Percentiles rank a stretch among this genome's conserved stretches.
Evolutionary conservation across 768 basidiomycete species (phyloP).

Genomic region (Leccinum subgranulosum): DNA sequence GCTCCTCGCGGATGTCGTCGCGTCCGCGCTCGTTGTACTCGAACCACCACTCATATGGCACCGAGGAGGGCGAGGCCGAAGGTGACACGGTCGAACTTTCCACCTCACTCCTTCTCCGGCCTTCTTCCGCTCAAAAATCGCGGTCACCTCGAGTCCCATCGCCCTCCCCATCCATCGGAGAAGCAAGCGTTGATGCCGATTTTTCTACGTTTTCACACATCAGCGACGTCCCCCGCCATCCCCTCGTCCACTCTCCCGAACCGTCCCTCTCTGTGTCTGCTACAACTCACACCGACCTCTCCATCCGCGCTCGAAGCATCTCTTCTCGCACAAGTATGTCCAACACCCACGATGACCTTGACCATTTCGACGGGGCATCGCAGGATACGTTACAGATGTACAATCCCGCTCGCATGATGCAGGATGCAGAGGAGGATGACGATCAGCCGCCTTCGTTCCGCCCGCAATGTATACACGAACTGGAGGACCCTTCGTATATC

Average conservation of each 20-base stretch:
- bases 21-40: constrained; percentile 18
- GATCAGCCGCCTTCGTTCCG: constrained; percentile 23
- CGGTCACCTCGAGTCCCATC: constrained; percentile 1
- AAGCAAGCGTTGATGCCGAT: neutral
- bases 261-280: constrained; percentile 32
- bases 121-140: constrained; percentile 9
- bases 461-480: constrained; percentile 55
- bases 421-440: constrained; percentile 29
- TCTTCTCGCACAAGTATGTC: constrained; percentile 25
- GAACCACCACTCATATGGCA: constrained; percentile 18
- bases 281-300: constrained; percentile 33
- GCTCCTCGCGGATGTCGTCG: neutral
- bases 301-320: constrained; percentile 29
- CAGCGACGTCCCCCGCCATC: constrained; percentile 29
- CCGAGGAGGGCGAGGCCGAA: constrained; percentile 13
- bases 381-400: constrained; percentile 18
- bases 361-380: constrained; percentile 10
- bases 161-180: neutral
- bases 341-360: constrained; percentile 5
- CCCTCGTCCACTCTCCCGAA: constrained; percentile 31
- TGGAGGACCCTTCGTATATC: constrained; percentile 37
- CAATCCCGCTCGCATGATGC: constrained; percentile 25
- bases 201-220: constrained; percentile 23
- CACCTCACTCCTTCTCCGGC: constrained; percentile 23
- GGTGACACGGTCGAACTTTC: constrained; percentile 20